Evolutionary conservation across 2,329 filamentous ascomycete species (phyloP), one percentile per base, ranked within the genome.

Genomic region (Remersonia thermophila): DNA sequence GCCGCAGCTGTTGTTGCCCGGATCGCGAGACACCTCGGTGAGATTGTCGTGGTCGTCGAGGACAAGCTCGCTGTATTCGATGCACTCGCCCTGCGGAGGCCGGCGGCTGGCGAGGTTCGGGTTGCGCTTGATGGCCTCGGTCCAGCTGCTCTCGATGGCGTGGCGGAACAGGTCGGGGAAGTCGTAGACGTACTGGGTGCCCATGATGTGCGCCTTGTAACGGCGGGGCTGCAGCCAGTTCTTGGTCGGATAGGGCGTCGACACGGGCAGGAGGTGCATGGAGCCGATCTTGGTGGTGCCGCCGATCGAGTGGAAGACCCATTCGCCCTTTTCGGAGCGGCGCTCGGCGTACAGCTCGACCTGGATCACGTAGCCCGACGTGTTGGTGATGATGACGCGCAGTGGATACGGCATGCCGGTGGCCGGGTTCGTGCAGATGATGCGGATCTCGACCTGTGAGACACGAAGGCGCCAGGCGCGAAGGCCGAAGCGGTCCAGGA

Each of bases 151-250:
- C 67, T 95, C 86, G 56, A 94, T 85, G 30, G 91, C 86, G 63
- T 96, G 91, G 55, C 91, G 78, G 82, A 98, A 98, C 33, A 98
- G 78, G 71, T 98, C 91, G 20, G 91, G 91, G 80, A 98, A 98
- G 62, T 98, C 91, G 59, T 98, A 98, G 37, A 96, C 91, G 58
- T 95, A 98, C 63, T 98, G 91, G 18, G 91, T 98, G 46, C 91
- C 91, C 87, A 98, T 95, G 44, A 96, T 69, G 59, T 98, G 91
- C 49, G 91, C 91, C 80, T 94, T 95, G 78, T 98, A 96, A 51
- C 91, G 79, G 78, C 96, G 96, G 44, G 91, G 91, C 66, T 98
- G 91, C 42, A 98, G 73, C 70, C 87, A 93, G 62, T 95, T 93
- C 77, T 98, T 98, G 55, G 89, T 95, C 27, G 89, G 81, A 62